Evolutionary conservation across 2,329 filamentous ascomycete genomes (phyloP).

Genomic region (Stagonosporopsis cucurbitacearum): DNA sequence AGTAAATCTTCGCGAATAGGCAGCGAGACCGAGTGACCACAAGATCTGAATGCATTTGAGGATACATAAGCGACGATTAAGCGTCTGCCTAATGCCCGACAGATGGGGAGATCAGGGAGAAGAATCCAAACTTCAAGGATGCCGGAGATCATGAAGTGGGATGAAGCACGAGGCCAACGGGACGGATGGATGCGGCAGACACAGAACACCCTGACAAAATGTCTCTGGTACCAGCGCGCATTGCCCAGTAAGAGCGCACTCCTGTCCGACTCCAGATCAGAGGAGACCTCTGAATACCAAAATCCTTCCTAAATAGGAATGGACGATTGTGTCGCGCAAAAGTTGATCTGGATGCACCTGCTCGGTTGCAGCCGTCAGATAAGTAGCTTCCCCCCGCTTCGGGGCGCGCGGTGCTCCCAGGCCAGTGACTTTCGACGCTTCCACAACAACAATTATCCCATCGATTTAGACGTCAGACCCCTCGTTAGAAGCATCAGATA

Average conservation of each 20-base stretch:
- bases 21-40: background rate
- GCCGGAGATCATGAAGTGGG: constrained; percentile 10
- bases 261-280: constrained; percentile 31
- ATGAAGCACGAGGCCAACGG: constrained; percentile 24
- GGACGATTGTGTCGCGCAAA: constrained; percentile 30
- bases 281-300: constrained; percentile 28
- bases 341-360: constrained; percentile 41
- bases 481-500: constrained; percentile 46
- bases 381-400: constrained; percentile 37
- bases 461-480: constrained; percentile 29
- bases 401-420: constrained; percentile 34
- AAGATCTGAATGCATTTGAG: background rate
- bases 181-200: constrained; percentile 27
- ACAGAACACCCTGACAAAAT: constrained; percentile 33
- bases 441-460: constrained; percentile 26
- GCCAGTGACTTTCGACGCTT: constrained; percentile 36
- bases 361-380: constrained; percentile 40
- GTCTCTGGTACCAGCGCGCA: constrained; percentile 20
- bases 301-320: constrained; percentile 43
- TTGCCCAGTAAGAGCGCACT: constrained; percentile 31
- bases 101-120: constrained; percentile 7
- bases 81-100: constrained; percentile 10
- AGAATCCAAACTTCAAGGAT: constrained; percentile 6
- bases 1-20: constrained; percentile 2
- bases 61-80: constrained; percentile 2